phyloP scores from a whole-genome alignment of 176 grass and related monocot species.

The Stipa capillata region DNA sequence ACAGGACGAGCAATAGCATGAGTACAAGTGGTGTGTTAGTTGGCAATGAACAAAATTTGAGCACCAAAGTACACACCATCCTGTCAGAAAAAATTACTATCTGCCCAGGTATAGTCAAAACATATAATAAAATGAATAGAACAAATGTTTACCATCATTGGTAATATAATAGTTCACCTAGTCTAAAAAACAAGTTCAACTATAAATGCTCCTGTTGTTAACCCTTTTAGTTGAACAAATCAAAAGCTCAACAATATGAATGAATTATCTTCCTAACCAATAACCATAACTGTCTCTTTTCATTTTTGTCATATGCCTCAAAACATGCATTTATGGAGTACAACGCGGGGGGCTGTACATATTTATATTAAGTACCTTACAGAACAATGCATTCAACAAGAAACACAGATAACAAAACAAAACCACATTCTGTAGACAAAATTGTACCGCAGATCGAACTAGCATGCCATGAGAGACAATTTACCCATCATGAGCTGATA shows the following conservation, averaged over 20 bases:
- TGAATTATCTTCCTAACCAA: background rate
- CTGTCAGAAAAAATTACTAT: background rate
- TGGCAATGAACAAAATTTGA: background rate
- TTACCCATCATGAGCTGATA: background rate
- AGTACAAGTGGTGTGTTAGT: background rate
- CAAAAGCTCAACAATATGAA: background rate
- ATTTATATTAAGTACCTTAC: background rate
- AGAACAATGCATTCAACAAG: background rate
- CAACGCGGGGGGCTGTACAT: background rate
- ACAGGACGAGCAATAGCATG: background rate
- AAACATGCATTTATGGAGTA: background rate
- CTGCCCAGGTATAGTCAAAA: background rate
- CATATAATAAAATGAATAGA: background rate
- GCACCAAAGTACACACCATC: background rate
- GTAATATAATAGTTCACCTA: background rate
- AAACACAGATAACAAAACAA: background rate
- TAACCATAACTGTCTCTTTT: background rate
- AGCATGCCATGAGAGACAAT: background rate
- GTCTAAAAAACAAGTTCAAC: background rate
- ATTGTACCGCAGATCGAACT: background rate
- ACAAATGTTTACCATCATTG: background rate
- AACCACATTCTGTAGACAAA: background rate
- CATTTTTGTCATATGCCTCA: background rate
- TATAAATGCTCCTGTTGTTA: background rate
- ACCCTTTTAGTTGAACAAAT: background rate